A percentile compares a stretch with the other conserved stretches of the same genome.
Evolutionary conservation across 371 early-diverging fungal genomes (phyloP).

Genomic region (Basidiobolus meristosporus): DNA sequence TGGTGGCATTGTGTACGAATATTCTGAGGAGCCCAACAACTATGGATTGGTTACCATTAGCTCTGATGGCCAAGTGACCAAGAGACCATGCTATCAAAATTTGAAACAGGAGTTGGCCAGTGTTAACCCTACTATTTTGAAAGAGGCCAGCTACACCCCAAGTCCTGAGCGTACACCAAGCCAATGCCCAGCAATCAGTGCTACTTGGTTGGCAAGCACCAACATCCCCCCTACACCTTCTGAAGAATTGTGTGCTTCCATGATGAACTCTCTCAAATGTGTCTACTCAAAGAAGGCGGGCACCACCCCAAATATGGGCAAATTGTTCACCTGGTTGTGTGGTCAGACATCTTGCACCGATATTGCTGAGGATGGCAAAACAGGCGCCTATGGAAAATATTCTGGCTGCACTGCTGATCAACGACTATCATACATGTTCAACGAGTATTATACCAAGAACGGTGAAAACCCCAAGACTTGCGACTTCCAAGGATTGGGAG

Average conservation of each 20-base stretch:
- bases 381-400: conserved; percentile 28
- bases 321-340: conserved; percentile 24
- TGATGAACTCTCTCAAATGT: conserved; percentile 37
- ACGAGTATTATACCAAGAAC: conserved; percentile 8
- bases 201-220: conserved; percentile 31
- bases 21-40: conserved; percentile 54
- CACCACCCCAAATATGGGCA: conserved; percentile 7
- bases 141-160: background rate
- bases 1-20: conserved; percentile 66
- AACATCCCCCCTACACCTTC: conserved; percentile 51
- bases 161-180: conserved; percentile 6
- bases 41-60: conserved; percentile 51
- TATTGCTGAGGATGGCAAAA: conserved; percentile 22
- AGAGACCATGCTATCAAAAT: conserved; percentile 20
- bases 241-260: conserved; percentile 38
- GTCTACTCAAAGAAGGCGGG: conserved; percentile 18
- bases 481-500: conserved; percentile 8
- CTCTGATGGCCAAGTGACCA: conserved; percentile 14
- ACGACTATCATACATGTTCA: conserved; percentile 20
- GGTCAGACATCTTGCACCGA: conserved; percentile 27
- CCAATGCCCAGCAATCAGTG: conserved; percentile 30
- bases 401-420: conserved; percentile 25
- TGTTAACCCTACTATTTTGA: conserved; percentile 10
- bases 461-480: conserved; percentile 11
- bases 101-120: conserved; percentile 15